Evolutionary conservation across 192 early-diverging fungal genomes (phyloP).

Genomic region (Spinellus fusiger): DNA sequence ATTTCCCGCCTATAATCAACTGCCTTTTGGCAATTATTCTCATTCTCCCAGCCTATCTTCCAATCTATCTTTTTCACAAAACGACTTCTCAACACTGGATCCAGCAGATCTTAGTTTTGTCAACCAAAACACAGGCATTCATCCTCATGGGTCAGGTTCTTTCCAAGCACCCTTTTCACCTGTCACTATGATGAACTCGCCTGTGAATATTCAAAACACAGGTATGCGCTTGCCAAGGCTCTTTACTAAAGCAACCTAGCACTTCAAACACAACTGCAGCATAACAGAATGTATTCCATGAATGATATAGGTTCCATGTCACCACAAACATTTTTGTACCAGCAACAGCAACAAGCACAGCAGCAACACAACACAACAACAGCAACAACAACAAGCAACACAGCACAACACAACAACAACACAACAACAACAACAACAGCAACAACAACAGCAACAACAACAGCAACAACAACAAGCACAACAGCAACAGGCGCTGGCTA

Average conservation of each 20-base stretch:
- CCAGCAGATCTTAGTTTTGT: conserved; percentile 8
- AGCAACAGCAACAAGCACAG: too few species aligned
- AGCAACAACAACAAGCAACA: too few species aligned
- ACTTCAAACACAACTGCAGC: conserved; percentile 24
- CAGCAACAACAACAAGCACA: too few species aligned
- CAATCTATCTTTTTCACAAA: conserved; percentile 10
- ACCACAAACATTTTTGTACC: conserved; percentile 8
- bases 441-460: too few species aligned
- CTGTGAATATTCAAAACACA: conserved; percentile 2
- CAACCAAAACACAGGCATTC: conserved; percentile 1
- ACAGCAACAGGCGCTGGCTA: conserved; percentile 18
- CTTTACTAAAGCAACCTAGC: not conserved
- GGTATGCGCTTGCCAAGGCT: too few species aligned
- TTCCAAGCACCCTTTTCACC: conserved; percentile 1
- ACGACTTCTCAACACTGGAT: conserved; percentile 7
- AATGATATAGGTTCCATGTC: conserved; percentile 8
- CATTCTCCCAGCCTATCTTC: not conserved
- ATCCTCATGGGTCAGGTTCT: not conserved
- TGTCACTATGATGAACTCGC: conserved; percentile 1
- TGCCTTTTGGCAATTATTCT: conserved; percentile 1
- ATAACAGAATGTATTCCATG: conserved; percentile 17
- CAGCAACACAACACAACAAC: too few species aligned
- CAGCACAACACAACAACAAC: too few species aligned
- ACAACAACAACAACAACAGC: too few species aligned
- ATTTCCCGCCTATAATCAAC: not conserved